A percentile compares a stretch with the other conserved stretches of the same genome.
Conservation (phyloP, 2,329 filamentous ascomycete genomes). For the Periconia digitata region DNA sequence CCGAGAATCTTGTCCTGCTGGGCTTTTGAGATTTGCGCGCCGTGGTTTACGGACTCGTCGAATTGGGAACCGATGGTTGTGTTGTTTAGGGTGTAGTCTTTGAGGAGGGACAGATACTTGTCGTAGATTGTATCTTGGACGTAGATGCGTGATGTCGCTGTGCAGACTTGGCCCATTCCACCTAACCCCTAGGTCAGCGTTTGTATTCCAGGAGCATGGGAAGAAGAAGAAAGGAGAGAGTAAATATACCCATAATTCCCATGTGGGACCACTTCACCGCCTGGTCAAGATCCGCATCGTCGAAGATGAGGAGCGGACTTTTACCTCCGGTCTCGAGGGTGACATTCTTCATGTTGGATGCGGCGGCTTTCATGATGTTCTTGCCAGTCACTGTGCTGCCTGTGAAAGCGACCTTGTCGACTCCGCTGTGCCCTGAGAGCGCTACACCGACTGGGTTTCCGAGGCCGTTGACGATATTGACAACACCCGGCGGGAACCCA, state of each 20-base stretch:
- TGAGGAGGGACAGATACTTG: conserved; percentile 63
- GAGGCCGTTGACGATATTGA: conserved; percentile 75
- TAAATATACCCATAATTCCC: conserved; percentile 34
- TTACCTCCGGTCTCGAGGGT: conserved; percentile 64
- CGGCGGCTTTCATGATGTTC: conserved; percentile 72
- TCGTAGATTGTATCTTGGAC: conserved; percentile 60
- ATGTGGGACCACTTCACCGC: conserved; percentile 68
- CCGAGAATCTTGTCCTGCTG: conserved; percentile 49
- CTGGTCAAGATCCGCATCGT: conserved; percentile 61
- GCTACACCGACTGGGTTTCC: conserved; percentile 69
- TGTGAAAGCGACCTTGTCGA: conserved; percentile 80
- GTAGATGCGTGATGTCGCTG: conserved; percentile 56
- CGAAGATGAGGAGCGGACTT: conserved; percentile 59
- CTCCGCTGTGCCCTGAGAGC: conserved; percentile 65
- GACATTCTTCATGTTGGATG: conserved; percentile 64
- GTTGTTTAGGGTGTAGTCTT: conserved; percentile 54
- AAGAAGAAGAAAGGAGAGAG: no score
- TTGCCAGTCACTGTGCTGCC: conserved; percentile 72
- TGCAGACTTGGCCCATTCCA: conserved; percentile 55
- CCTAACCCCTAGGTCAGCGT: no score
- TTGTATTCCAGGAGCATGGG: no score
- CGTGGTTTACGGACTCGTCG: conserved; percentile 45
- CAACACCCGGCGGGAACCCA: conserved; percentile 75
- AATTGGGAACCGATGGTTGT: conserved; percentile 56
- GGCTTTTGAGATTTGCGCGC: conserved; percentile 48